phyloP scores from a whole-genome alignment of 352 stramenopile genomes.

The Aphanomyces euteiches region DNA sequence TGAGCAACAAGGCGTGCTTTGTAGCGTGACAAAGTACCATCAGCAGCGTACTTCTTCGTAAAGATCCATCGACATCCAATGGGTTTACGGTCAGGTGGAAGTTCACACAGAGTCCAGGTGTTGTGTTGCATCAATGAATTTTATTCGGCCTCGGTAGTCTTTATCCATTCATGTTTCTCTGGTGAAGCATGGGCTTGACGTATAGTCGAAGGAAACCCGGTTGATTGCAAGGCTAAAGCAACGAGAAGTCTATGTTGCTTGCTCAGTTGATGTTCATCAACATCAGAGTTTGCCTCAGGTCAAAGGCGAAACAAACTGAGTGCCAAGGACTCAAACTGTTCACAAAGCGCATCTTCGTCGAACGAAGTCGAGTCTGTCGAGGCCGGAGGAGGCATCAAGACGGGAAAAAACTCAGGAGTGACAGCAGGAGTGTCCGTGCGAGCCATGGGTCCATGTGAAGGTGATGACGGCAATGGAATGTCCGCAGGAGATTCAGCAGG shows the following conservation, averaged over 20 bases:
- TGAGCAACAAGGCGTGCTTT: slow-evolving; percentile 6
- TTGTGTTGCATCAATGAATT: neutral
- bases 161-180: neutral
- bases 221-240: slow-evolving; percentile 3
- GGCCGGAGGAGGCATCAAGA: no score
- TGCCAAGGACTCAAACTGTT: neutral
- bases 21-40: slow-evolving; percentile 4
- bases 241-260: neutral
- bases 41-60: neutral
- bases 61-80: neutral
- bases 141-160: neutral
- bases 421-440: no score
- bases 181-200: slow-evolving; percentile 6
- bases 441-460: no score
- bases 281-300: neutral
- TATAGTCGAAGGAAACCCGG: neutral
- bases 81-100: neutral
- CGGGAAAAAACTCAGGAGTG: no score
- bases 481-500: no score
- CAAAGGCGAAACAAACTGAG: neutral
- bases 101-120: slow-evolving; percentile 1
- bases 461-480: no score
- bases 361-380: no score
- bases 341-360: no score
- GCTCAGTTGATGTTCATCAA: neutral